Percentiles rank a stretch among this genome's conserved stretches.
Evolutionary conservation across 139 green algal genomes (phyloP).

Genomic region (Tetradesmus lagerheimii): DNA sequence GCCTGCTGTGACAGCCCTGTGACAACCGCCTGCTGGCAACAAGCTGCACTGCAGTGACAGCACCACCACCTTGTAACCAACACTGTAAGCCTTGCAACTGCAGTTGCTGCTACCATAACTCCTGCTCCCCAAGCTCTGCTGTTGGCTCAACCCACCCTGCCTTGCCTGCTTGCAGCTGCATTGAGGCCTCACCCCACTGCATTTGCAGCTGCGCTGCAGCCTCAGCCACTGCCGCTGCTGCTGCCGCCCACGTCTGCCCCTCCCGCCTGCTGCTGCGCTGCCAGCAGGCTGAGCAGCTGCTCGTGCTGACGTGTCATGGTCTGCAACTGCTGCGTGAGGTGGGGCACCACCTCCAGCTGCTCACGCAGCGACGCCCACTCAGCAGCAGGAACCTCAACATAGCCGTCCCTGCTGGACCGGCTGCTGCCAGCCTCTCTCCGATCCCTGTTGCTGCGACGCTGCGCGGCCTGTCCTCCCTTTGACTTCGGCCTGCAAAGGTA

Average conservation of each 20-base stretch:
- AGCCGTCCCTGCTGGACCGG: not conserved
- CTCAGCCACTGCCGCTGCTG: not conserved
- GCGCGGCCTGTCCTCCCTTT: too few species aligned
- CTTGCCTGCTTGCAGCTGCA: too few species aligned
- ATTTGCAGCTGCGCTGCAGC: not conserved
- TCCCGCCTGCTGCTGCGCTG: conserved; percentile 6
- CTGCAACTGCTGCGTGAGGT: conserved; percentile 44
- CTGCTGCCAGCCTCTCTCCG: not conserved
- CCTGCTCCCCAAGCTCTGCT: too few species aligned
- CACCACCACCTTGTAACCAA: too few species aligned
- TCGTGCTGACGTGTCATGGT: conserved; percentile 41
- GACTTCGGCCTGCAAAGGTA: not conserved
- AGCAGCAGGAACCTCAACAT: conserved; percentile 19
- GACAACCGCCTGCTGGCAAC: too few species aligned
- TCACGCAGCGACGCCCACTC: conserved; percentile 32
- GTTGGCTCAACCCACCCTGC: too few species aligned
- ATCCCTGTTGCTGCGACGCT: not conserved
- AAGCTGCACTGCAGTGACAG: too few species aligned
- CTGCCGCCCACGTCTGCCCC: not conserved
- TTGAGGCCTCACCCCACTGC: too few species aligned
- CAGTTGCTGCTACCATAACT: too few species aligned
- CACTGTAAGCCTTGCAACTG: too few species aligned
- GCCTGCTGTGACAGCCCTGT: too few species aligned
- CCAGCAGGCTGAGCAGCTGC: conserved; percentile 41
- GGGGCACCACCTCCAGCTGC: conserved; percentile 37